Percentiles rank a stretch among this genome's conserved stretches.
Evolutionary conservation across 768 basidiomycete species (phyloP).

Genomic region (Leccinum ochraceum): DNA sequence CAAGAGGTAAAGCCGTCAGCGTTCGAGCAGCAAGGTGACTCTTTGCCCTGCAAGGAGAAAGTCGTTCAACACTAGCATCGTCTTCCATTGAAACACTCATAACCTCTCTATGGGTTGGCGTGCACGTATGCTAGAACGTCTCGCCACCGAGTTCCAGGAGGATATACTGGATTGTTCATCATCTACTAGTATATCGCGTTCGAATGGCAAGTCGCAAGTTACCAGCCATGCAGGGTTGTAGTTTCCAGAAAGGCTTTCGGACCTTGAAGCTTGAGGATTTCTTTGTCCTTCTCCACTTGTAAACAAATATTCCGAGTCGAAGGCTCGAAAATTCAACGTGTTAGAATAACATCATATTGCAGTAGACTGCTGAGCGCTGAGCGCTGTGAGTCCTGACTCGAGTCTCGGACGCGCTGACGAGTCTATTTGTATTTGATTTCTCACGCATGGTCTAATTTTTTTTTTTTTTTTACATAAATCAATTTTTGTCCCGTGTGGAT

Average conservation of each 20-base stretch:
- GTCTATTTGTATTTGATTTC: too few species aligned
- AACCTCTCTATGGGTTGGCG: too few species aligned
- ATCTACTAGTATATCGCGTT: neutral
- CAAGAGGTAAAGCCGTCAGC: neutral
- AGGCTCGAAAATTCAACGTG: neutral
- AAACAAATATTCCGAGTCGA: neutral
- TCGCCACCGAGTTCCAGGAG: neutral
- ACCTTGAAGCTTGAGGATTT: too few species aligned
- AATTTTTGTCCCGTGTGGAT: too few species aligned
- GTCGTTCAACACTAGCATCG: neutral
- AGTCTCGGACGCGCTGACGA: too few species aligned
- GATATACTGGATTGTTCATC: neutral
- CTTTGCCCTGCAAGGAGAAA: too few species aligned
- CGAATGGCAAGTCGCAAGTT: neutral
- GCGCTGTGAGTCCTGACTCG: fast-evolving
- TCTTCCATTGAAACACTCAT: neutral
- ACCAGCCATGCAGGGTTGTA: neutral
- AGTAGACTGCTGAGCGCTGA: too few species aligned
- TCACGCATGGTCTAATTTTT: too few species aligned
- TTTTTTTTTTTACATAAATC: too few species aligned
- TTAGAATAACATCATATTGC: too few species aligned
- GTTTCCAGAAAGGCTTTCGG: neutral
- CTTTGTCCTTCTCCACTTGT: neutral
- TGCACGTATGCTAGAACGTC: neutral
- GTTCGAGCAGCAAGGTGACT: neutral